Evolutionary conservation across 345 rosid species (phyloP), one percentile per base, ranked within the genome.

Genomic region (Salix brachista): DNA sequence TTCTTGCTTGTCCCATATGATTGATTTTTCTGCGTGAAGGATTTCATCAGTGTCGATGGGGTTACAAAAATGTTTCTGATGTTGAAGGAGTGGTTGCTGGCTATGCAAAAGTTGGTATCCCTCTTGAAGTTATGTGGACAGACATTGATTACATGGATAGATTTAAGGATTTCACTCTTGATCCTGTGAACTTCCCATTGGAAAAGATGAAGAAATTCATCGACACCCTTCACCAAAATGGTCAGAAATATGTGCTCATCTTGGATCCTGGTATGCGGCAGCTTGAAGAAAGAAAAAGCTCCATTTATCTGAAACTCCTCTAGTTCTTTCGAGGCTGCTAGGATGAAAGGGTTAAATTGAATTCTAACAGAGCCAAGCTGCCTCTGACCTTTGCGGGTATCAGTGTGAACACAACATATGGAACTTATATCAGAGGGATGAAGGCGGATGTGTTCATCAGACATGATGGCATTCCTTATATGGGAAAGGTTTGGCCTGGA

Each of bases 401-500:
- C 16, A 64, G 84, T 28, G 83, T 90, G 65, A 72, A 92, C 65
- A 71, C 78, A 62, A 65, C 87, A 4, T 89, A 92, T 26, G 90
- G 65, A 56, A 71, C 88, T 7, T 92, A 73, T 79, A 75, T 3
- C 0, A 87, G 97, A 86, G 97, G 92, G 16, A 75, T 90, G 87
- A 64, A 88, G 71, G 92, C 89, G 0, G 91, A 86, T 80, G 39
- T 73, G 23, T 92, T 82, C 81, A 86, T 92, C 41, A 90, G 88
- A 80, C 83, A 83, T 12, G 74, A 85, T 30, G 91, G 91, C 25
- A 75, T 64, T 13, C 92, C 92, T 69, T 90, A 89, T 84, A 80
- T 86, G 61, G 97, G 94, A 1, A 52, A 72, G 16, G 94, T 90
- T 64, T 92, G 94, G 94, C 97, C 92, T 3, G 97, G 94, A 41